Evolutionary conservation across 345 rosid species (phyloP).

Genomic region (Tarenaya hassleriana): DNA sequence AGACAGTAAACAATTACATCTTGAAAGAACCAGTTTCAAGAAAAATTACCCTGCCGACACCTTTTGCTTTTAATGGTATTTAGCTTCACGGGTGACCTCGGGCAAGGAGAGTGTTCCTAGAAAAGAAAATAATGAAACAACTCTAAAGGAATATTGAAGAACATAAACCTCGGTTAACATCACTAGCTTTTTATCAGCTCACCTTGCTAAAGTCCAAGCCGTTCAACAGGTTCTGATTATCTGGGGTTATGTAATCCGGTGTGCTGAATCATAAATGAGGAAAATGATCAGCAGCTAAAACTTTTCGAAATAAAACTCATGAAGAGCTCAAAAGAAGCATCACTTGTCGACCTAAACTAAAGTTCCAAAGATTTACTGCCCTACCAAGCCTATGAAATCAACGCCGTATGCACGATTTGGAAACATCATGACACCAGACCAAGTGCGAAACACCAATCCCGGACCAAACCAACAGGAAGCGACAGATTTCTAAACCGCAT

Average conservation of each 20-base stretch:
- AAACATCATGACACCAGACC: neutral
- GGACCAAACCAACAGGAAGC: neutral
- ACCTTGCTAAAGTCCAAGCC: conserved; percentile 66
- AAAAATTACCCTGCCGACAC: conserved; percentile 47
- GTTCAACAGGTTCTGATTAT: conserved; percentile 54
- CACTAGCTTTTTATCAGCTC: conserved; percentile 2
- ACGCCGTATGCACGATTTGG: neutral
- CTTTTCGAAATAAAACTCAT: neutral
- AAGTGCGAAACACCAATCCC: neutral
- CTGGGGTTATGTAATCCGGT: conserved; percentile 94
- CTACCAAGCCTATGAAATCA: neutral
- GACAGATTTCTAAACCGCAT: conserved; percentile 7
- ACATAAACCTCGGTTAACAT: neutral
- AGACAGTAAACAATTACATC: neutral
- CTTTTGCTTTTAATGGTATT: conserved; percentile 55
- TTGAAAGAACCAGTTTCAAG: neutral
- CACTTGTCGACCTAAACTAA: neutral
- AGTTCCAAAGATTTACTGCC: neutral
- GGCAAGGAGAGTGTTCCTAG: conserved; percentile 77
- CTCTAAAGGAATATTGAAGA: neutral
- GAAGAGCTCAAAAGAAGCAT: neutral
- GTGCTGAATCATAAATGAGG: conserved; percentile 48
- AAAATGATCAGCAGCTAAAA: conserved; percentile 1
- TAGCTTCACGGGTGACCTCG: conserved; percentile 80
- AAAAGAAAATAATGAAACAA: neutral